Evolutionary conservation across 225 moss, liverwort and hornwort species (phyloP), one percentile per base, ranked within the genome.

Genomic region (Pseudoscleropodium purum): DNA sequence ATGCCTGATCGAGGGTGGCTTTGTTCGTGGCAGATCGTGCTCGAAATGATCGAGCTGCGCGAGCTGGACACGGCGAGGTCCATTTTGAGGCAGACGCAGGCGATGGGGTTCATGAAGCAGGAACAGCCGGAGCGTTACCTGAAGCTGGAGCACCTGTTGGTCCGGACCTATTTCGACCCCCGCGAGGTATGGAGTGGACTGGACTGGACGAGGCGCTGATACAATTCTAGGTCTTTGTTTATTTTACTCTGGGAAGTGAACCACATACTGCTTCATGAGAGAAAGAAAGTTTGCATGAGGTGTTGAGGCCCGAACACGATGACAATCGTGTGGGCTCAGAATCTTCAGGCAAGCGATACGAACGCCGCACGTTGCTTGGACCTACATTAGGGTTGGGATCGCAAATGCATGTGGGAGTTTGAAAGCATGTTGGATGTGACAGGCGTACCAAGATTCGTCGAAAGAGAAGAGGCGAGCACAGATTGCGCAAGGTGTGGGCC

Each of bases 91-190:
- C 99, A 99, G 92, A 99, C 99, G 73, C 99, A 99, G 84, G 99
- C 99, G 57, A 99, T 99, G 99, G 96, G 97, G 75, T 97, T 99
- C 65, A 99, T 99, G 99, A 61, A 61, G 61, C 61, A 61, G 61
- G 99, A 99, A 72, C 99, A 99, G 89, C 99, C 99, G 62, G 99
- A 99, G 95, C 97, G 99, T 13, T 99, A 99, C 82, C 94, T 99
- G 69, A 96, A 95, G 91, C 94, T 99, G 85, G 99, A 99, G 92
- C 99, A 99, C 90, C 97, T 99, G 88, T 93, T 99, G 80, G 99
- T 97, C 76, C 96, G 97, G 83, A 99, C 99, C 41, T 99, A 97
- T 85, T 99, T 99, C 88, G 99, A 99, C 77, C 96, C 99, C 39
- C 97, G 99, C 18, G 99, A 99, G 98, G 98, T 99, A 92, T 74